These are phyloP conservation scores for Penicillium arizonense DNA, from an alignment of 495 filamentous ascomycete species.

Conservation along the genomic window DNA sequence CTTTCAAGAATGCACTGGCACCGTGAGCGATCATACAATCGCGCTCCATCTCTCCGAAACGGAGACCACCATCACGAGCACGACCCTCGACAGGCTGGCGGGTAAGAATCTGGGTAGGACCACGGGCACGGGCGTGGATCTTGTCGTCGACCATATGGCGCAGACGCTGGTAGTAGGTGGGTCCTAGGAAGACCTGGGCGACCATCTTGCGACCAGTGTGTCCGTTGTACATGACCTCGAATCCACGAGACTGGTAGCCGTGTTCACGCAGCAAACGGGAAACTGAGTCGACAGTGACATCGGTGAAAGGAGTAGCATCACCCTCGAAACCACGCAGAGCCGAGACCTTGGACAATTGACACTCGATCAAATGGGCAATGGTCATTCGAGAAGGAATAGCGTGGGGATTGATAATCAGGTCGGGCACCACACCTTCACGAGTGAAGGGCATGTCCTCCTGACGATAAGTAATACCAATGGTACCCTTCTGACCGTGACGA, in stretches of 20 bases:
- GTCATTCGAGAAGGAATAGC: conserved; percentile 99
- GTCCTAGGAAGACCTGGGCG: conserved; percentile 93
- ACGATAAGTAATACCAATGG: conserved; percentile 95
- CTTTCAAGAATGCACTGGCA: conserved; percentile 93
- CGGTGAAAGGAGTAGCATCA: conserved; percentile 97
- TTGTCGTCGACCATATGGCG: conserved; percentile 99
- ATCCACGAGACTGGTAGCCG: conserved; percentile 94
- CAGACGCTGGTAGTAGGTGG: conserved; percentile 98
- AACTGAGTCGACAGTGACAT: conserved; percentile 94
- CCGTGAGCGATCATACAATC: conserved; percentile 99
- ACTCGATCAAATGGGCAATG: conserved; percentile 99
- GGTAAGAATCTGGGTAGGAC: conserved; percentile 95
- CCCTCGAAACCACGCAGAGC: conserved; percentile 89
- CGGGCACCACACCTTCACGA: conserved; percentile 82
- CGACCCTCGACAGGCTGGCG: conserved; percentile 98
- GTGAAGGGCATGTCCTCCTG: conserved; percentile 99
- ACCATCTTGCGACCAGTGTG: conserved; percentile 92
- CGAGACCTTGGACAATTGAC: conserved; percentile 92
- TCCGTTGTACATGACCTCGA: conserved; percentile 98
- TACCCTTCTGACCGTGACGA: conserved; percentile 98
- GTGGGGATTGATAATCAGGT: conserved; percentile 99
- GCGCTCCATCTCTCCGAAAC: conserved; percentile 99
- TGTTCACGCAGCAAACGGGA: conserved; percentile 84
- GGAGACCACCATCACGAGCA: conserved; percentile 94
- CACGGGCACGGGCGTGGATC: conserved; percentile 95